phyloP scores from a whole-genome alignment of 2,329 filamentous ascomycete genomes.

The Cladophialophora immunda region DNA sequence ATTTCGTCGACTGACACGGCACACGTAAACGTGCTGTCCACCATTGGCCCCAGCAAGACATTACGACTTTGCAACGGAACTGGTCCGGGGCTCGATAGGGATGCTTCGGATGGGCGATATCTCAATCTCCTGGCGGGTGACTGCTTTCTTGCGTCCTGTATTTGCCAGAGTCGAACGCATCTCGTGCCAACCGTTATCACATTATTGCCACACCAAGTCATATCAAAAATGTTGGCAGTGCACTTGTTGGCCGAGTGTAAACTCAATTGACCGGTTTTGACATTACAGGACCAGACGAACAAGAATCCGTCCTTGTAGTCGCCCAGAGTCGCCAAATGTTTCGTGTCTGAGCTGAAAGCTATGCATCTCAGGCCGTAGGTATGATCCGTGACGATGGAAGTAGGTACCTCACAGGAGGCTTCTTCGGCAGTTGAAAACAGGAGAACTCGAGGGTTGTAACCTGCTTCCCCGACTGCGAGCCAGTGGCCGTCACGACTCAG shows the following conservation, averaged over 20 bases:
- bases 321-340: slow-evolving; percentile 86
- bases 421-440: slow-evolving; percentile 84
- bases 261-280: slow-evolving; percentile 80
- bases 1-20: slow-evolving; percentile 75
- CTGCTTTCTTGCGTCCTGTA: slow-evolving; percentile 55
- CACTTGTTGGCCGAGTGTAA: slow-evolving; percentile 91
- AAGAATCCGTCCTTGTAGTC: slow-evolving; percentile 92
- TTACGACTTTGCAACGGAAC: slow-evolving; percentile 86
- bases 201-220: slow-evolving; percentile 87
- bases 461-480: slow-evolving; percentile 92
- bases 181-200: slow-evolving; percentile 88
- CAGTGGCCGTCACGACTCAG: slow-evolving; percentile 87
- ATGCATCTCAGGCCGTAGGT: slow-evolving; percentile 87
- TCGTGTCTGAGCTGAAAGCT: slow-evolving; percentile 87
- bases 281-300: slow-evolving; percentile 87
- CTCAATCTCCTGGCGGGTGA: slow-evolving; percentile 72
- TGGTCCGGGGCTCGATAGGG: slow-evolving; percentile 57
- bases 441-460: slow-evolving; percentile 88
- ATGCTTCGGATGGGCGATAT: slow-evolving; percentile 46
- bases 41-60: slow-evolving; percentile 79
- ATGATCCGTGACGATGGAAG: slow-evolving; percentile 89
- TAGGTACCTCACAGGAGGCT: slow-evolving; percentile 78
- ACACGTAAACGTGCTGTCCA: slow-evolving; percentile 85
- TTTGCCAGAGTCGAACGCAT: slow-evolving; percentile 92
- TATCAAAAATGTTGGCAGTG: slow-evolving; percentile 82